Conservation (phyloP, 805 yeast genomes). For the Kazachstania africana region DNA sequence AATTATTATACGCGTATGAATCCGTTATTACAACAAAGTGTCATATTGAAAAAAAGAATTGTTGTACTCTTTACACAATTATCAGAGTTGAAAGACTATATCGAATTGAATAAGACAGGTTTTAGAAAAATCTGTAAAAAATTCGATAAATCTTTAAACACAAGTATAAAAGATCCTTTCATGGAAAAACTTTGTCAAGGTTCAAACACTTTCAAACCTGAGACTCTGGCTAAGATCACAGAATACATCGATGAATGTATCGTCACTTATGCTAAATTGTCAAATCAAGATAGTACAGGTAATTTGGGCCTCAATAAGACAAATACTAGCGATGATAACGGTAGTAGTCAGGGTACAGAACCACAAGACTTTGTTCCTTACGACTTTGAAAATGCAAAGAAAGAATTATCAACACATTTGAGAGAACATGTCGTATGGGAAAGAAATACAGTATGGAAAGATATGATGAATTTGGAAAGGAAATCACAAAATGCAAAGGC, state of each 20-base stretch:
- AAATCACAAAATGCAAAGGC: slow-evolving; percentile 65
- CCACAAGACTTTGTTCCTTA: not conserved
- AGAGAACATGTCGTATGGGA: slow-evolving; percentile 96
- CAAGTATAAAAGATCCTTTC: slow-evolving; percentile 48
- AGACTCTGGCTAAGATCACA: slow-evolving; percentile 39
- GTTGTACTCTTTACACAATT: slow-evolving; percentile 58
- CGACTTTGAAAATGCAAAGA: slow-evolving; percentile 29
- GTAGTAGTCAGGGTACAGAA: not conserved
- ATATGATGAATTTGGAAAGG: slow-evolving; percentile 83
- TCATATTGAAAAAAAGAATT: slow-evolving; percentile 57
- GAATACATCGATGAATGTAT: slow-evolving; percentile 41
- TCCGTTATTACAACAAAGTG: slow-evolving; percentile 8
- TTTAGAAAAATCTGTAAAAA: slow-evolving; percentile 83
- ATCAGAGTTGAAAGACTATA: slow-evolving; percentile 72
- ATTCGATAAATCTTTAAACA: slow-evolving; percentile 72
- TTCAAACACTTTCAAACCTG: slow-evolving; percentile 43
- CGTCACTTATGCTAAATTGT: slow-evolving; percentile 41
- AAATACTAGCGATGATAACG: not conserved
- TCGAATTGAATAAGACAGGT: slow-evolving; percentile 80
- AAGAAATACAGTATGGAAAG: slow-evolving; percentile 95
- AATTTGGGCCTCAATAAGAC: not conserved
- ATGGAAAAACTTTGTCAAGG: slow-evolving; percentile 34
- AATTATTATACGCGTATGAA: not conserved
- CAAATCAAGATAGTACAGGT: slow-evolving; percentile 5
- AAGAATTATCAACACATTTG: slow-evolving; percentile 42